Percentiles rank a stretch among this genome's conserved stretches.
Conservation (phyloP, 345 rosid species). For the Salix caprea region DNA sequence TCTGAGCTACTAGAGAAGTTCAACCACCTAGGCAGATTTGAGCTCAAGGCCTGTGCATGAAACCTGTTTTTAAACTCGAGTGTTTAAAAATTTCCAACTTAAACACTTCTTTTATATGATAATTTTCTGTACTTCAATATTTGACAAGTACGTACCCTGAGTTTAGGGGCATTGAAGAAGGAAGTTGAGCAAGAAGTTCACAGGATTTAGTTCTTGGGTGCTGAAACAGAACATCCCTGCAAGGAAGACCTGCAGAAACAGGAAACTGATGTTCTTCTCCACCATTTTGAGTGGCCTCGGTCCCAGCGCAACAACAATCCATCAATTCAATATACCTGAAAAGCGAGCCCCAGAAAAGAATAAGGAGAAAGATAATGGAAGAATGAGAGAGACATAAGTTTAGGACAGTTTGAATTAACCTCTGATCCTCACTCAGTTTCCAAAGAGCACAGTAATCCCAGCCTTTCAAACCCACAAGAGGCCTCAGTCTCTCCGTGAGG, state of each 20-base stretch:
- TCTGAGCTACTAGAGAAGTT: constrained; percentile 51
- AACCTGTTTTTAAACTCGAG: constrained; percentile 32
- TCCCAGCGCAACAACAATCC: constrained; percentile 82
- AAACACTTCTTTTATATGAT: not conserved
- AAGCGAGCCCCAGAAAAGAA: not conserved
- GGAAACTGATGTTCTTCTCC: constrained; percentile 50
- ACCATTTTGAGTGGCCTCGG: constrained; percentile 38
- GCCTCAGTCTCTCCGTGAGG: constrained; percentile 63
- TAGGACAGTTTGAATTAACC: constrained; percentile 33
- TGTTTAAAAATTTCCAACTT: not conserved
- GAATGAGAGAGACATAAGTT: not conserved
- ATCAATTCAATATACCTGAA: constrained; percentile 61
- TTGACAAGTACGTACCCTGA: constrained; percentile 49
- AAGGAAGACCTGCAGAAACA: constrained; percentile 33
- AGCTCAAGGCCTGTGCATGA: constrained; percentile 61
- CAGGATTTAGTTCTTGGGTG: constrained; percentile 68
- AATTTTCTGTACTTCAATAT: not conserved
- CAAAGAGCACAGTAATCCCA: constrained; percentile 89
- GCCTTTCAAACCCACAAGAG: constrained; percentile 56
- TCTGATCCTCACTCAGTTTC: constrained; percentile 79
- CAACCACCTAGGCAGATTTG: constrained; percentile 68
- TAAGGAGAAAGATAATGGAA: not conserved
- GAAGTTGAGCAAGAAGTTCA: constrained; percentile 59
- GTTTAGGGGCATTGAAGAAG: constrained; percentile 61
- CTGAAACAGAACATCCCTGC: constrained; percentile 64